Conservation (phyloP, 345 rosid genomes). For the Abelmoschus esculentus region DNA sequence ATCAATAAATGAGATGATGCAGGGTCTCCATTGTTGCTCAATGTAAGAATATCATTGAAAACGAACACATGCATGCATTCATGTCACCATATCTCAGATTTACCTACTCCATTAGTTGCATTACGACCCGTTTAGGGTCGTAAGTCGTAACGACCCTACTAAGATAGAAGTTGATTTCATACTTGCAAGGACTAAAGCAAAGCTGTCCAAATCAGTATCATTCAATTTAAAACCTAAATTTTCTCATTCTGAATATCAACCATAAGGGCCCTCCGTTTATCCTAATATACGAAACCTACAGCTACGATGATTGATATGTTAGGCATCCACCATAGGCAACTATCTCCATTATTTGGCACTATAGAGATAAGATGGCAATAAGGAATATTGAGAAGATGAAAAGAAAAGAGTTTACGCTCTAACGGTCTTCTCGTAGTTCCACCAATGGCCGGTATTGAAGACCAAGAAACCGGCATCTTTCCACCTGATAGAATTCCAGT, state of each 20-base stretch:
- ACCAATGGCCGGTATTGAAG: conserved; percentile 93
- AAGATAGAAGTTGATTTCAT: conserved; percentile 1
- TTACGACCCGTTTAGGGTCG: neutral
- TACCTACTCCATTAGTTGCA: neutral
- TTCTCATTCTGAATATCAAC: conserved; percentile 4
- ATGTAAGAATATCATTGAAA: conserved; percentile 1
- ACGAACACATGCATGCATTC: neutral
- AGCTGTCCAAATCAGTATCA: neutral
- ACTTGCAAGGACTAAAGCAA: neutral
- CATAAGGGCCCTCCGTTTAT: conserved; percentile 4
- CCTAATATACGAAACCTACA: neutral
- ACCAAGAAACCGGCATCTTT: conserved; percentile 67
- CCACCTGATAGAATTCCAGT: conserved; percentile 71
- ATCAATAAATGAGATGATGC: neutral
- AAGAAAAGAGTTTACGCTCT: conserved; percentile 48
- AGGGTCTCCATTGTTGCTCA: conserved; percentile 7
- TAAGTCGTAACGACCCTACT: neutral
- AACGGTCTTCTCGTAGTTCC: conserved; percentile 87
- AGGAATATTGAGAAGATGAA: conserved; percentile 1
- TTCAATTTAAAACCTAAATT: neutral
- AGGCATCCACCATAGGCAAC: neutral
- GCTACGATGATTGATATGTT: neutral
- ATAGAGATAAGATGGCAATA: neutral
- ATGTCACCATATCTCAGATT: neutral
- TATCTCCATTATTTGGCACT: neutral